Conservation (phyloP, 2,329 filamentous ascomycete species). For the Cladosporium sp. region DNA sequence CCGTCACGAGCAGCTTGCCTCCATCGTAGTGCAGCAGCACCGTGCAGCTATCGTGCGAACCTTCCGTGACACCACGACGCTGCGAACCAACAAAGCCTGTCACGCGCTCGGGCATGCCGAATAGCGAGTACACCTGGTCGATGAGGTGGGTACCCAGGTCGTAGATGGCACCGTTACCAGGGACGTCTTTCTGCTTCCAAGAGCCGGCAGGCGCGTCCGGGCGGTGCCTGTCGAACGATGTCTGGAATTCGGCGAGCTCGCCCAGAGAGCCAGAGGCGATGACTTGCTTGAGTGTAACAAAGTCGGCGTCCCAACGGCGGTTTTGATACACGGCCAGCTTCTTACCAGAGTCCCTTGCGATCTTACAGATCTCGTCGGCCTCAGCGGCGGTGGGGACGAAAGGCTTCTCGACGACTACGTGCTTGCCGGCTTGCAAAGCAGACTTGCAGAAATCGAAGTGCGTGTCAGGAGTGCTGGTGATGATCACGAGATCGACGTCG, state of each 20-base stretch:
- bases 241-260: constrained; percentile 71
- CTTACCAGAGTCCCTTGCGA: constrained; percentile 36
- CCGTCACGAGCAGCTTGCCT: constrained; percentile 60
- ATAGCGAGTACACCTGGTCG: constrained; percentile 68
- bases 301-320: constrained; percentile 74
- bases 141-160: constrained; percentile 73
- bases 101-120: constrained; percentile 64
- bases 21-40: constrained; percentile 62
- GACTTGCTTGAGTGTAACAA: constrained; percentile 63
- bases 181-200: constrained; percentile 66
- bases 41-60: constrained; percentile 50
- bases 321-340: constrained; percentile 51
- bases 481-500: constrained; percentile 63
- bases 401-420: constrained; percentile 78
- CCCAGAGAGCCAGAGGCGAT: constrained; percentile 59
- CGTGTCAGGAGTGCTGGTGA: constrained; percentile 67
- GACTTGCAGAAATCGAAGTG: constrained; percentile 64
- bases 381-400: constrained; percentile 70
- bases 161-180: constrained; percentile 66
- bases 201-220: constrained; percentile 44
- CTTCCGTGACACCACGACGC: constrained; percentile 54
- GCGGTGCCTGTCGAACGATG: constrained; percentile 74
- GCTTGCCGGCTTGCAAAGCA: constrained; percentile 66
- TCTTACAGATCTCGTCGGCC: constrained; percentile 56
- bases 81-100: constrained; percentile 67